Conservation (phyloP, 176 grass and related monocot species). For the Eleusine indica region DNA sequence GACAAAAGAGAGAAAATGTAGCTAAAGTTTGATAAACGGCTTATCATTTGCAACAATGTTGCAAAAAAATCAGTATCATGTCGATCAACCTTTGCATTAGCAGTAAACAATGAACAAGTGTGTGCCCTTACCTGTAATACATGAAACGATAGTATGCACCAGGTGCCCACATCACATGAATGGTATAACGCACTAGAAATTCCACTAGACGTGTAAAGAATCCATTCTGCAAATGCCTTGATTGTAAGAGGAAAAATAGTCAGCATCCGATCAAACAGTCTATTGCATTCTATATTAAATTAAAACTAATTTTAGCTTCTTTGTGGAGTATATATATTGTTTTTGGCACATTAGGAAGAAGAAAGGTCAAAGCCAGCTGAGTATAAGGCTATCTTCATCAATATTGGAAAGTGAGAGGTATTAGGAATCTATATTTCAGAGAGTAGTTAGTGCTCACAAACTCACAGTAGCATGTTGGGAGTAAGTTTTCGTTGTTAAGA, state of each 20-base stretch:
- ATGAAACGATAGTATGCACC: constrained; percentile 89
- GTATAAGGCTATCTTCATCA: neutral
- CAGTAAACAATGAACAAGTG: neutral
- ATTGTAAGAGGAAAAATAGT: constrained; percentile 32
- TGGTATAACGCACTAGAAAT: constrained; percentile 93
- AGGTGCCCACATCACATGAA: constrained; percentile 95
- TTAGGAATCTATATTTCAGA: neutral
- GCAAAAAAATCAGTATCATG: neutral
- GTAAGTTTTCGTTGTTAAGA: neutral
- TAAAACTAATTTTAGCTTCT: neutral
- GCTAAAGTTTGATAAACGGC: neutral
- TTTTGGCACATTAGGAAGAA: neutral
- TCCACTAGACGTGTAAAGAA: constrained; percentile 92
- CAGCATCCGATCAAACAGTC: constrained; percentile 36
- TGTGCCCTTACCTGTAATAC: constrained; percentile 76
- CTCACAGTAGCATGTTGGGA: neutral
- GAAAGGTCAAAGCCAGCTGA: constrained; percentile 16
- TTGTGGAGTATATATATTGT: constrained; percentile 19
- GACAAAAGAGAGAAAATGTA: neutral
- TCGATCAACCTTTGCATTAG: constrained; percentile 20
- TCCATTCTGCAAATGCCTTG: constrained; percentile 95
- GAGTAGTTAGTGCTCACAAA: neutral
- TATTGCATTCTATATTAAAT: constrained; percentile 4
- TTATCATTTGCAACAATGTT: neutral
- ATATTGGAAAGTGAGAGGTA: neutral